Evolutionary conservation across 2,329 filamentous ascomycete genomes (phyloP).

Genomic region (Xylaria sp.): DNA sequence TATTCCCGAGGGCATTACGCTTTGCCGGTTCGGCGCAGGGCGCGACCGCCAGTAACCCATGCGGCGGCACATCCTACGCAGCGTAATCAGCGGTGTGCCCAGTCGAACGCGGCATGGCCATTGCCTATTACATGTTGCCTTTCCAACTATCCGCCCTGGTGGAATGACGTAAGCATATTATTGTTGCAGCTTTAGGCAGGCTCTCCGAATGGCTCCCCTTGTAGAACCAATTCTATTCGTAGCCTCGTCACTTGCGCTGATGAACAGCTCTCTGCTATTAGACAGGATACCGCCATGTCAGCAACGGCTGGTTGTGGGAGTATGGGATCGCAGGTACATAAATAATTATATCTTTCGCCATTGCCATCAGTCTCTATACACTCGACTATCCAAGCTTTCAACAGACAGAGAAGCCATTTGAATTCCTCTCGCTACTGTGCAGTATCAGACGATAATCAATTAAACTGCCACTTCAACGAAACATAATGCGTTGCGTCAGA

Average conservation of each 20-base stretch:
- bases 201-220: not conserved
- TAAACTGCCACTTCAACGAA: slow-evolving; percentile 8
- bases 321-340: not conserved
- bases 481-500: slow-evolving; percentile 24
- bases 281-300: not conserved
- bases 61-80: not conserved
- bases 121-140: no score
- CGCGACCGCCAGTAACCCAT: not conserved
- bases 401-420: not conserved
- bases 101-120: not conserved
- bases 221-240: not conserved
- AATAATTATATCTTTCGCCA: not conserved
- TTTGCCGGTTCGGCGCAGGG: not conserved
- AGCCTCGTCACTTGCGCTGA: not conserved
- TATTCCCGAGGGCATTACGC: not conserved
- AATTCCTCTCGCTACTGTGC: slow-evolving; percentile 7
- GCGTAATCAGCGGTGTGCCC: not conserved
- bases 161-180: not conserved
- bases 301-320: not conserved
- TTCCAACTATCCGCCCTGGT: not conserved
- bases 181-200: not conserved
- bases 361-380: not conserved
- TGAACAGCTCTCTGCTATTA: not conserved
- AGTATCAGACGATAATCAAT: slow-evolving; percentile 22
- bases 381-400: not conserved